Conservation (phyloP, 208 protist species). For the Wallacemonas collosoma region DNA sequence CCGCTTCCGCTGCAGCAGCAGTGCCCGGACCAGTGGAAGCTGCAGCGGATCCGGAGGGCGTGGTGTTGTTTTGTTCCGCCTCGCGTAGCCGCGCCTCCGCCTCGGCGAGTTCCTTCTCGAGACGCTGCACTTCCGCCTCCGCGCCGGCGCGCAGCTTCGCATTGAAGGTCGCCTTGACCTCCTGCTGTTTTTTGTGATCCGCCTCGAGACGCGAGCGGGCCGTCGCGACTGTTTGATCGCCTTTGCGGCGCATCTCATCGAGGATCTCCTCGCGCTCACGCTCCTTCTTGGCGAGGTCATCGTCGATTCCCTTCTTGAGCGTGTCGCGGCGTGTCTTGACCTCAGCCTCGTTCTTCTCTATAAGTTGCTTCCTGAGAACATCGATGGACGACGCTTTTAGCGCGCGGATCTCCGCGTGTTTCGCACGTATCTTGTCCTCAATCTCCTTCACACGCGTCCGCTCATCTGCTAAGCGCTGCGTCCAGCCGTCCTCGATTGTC, state of each 20-base stretch:
- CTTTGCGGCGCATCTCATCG: conserved; percentile 19
- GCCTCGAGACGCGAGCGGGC: conserved; percentile 6
- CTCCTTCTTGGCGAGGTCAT: conserved; percentile 28
- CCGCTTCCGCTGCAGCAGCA: no score
- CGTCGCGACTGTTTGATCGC: conserved; percentile 9
- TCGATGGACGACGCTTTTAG: conserved; percentile 17
- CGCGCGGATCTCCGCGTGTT: conserved; percentile 6
- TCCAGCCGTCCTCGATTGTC: conserved; percentile 21
- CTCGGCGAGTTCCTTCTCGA: conserved; percentile 19
- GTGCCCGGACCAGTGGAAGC: no score
- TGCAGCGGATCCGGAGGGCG: no score
- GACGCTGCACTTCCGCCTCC: conserved; percentile 13
- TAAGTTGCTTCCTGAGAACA: conserved; percentile 14
- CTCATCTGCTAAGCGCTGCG: conserved; percentile 15
- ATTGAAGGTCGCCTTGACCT: neutral
- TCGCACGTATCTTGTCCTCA: conserved; percentile 23
- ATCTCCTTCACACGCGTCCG: conserved; percentile 22
- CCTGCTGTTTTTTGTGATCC: conserved; percentile 12
- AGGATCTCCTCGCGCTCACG: conserved; percentile 22
- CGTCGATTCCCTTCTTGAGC: conserved; percentile 24
- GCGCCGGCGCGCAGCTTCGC: conserved; percentile 1
- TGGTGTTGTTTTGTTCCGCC: neutral
- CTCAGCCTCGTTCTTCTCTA: conserved; percentile 15
- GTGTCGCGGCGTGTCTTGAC: conserved; percentile 11
- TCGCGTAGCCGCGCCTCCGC: conserved; percentile 18